phyloP scores from a whole-genome alignment of 2,329 filamentous ascomycete species.

The Aspergillus sp. region DNA sequence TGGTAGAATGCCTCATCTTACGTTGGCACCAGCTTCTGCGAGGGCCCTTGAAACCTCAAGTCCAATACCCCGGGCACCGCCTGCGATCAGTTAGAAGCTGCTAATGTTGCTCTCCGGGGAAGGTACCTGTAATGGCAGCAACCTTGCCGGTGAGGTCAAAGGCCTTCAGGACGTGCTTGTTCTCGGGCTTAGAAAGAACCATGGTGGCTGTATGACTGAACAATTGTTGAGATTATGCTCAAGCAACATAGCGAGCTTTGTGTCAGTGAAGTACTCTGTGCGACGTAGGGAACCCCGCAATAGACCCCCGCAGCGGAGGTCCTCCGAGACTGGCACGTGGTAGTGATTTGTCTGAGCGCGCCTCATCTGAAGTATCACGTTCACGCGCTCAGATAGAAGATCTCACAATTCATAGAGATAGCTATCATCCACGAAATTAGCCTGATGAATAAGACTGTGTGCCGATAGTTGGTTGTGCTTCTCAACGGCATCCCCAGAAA shows the following conservation, averaged over 20 bases:
- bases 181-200: constrained; percentile 29
- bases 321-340: not conserved
- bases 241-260: not conserved
- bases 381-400: not conserved
- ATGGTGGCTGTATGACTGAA: constrained; percentile 14
- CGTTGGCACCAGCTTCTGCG: constrained; percentile 43
- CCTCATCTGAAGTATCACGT: not conserved
- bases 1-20: constrained; percentile 17
- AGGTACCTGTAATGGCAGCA: constrained; percentile 28
- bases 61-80: constrained; percentile 41
- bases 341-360: not conserved
- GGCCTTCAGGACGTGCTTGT: constrained; percentile 29
- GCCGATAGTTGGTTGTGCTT: not conserved
- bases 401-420: constrained; percentile 1
- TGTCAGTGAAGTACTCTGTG: not conserved
- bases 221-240: not conserved
- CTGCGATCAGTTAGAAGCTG: constrained; percentile 9
- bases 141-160: constrained; percentile 35
- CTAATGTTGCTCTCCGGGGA: not conserved
- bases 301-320: not conserved
- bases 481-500: not conserved
- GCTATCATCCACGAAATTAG: constrained; percentile 2
- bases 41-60: constrained; percentile 44
- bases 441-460: constrained; percentile 1
- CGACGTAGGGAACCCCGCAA: not conserved